Conservation (phyloP, 495 filamentous ascomycete genomes). For the Lepidopterella palustris region DNA sequence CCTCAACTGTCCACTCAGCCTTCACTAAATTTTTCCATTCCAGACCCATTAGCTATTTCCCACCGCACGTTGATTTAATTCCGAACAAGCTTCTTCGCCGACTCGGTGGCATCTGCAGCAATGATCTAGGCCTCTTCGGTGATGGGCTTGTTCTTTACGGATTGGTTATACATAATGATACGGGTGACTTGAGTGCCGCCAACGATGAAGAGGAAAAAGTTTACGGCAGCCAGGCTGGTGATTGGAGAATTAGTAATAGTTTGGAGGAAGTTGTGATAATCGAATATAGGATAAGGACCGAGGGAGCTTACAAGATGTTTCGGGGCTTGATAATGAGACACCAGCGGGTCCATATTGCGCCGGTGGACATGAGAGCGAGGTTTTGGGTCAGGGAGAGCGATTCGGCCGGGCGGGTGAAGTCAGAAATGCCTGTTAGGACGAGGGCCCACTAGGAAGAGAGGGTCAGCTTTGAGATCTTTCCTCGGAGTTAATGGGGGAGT, state of each 20-base stretch:
- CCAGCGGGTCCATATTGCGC: slow-evolving; percentile 96
- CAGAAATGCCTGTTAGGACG: slow-evolving; percentile 84
- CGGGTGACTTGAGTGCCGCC: slow-evolving; percentile 74
- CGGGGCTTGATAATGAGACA: slow-evolving; percentile 92
- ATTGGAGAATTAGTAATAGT: no score
- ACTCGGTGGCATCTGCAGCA: slow-evolving; percentile 40
- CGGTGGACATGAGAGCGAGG: slow-evolving; percentile 77
- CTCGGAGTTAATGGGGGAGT: neutral
- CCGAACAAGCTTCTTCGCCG: neutral
- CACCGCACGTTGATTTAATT: no score
- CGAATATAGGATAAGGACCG: neutral
- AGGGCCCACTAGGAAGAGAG: slow-evolving; percentile 61
- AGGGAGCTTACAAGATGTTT: slow-evolving; percentile 69
- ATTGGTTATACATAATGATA: slow-evolving; percentile 61
- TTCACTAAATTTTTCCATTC: no score
- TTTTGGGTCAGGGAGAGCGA: slow-evolving; percentile 91
- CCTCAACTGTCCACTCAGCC: no score
- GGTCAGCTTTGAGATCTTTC: neutral
- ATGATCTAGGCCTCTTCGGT: slow-evolving; percentile 46
- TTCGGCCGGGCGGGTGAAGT: slow-evolving; percentile 87
- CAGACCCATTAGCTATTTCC: no score
- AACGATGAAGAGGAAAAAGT: slow-evolving; percentile 93
- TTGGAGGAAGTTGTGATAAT: neutral
- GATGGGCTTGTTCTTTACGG: slow-evolving; percentile 50
- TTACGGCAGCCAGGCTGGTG: slow-evolving; percentile 78